Conservation (phyloP, 108 stramenopile genomes). For the Stephanodiscus minutulus region DNA sequence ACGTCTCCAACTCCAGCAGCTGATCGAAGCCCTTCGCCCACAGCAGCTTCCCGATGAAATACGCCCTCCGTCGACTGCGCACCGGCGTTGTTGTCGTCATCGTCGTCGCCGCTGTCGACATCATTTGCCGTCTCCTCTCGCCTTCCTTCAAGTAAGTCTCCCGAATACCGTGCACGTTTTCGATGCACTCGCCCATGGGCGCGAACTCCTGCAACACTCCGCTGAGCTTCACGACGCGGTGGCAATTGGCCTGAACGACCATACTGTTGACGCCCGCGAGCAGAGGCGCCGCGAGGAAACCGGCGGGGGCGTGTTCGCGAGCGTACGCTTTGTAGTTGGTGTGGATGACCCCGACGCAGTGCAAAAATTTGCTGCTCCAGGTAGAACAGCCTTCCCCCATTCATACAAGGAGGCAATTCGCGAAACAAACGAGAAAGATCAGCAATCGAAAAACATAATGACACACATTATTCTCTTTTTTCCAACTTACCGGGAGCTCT, state of each 20-base stretch:
- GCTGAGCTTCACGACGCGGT: constrained; percentile 73
- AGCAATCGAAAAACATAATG: not conserved
- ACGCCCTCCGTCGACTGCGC: constrained; percentile 36
- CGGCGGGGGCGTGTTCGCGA: constrained; percentile 41
- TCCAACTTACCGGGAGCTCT: constrained; percentile 51
- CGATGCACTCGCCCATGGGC: constrained; percentile 65
- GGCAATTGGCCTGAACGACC: constrained; percentile 77
- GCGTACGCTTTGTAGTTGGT: constrained; percentile 84
- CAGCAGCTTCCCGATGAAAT: constrained; percentile 84
- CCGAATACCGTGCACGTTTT: constrained; percentile 88
- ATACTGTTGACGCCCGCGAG: constrained; percentile 38
- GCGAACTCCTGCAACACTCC: constrained; percentile 63
- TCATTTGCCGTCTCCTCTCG: constrained; percentile 9
- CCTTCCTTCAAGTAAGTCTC: constrained; percentile 63
- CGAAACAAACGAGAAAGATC: not conserved
- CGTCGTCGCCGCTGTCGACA: not conserved
- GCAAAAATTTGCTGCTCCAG: constrained; percentile 82
- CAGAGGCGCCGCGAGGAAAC: constrained; percentile 43
- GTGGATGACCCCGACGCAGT: constrained; percentile 87
- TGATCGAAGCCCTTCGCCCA: constrained; percentile 82
- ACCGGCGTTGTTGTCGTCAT: not conserved
- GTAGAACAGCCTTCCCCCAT: constrained; percentile 25
- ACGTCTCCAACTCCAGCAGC: constrained; percentile 59
- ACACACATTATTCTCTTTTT: too few relatives aligned
- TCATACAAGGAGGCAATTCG: not conserved